These are phyloP conservation scores for Pseudozyma flocculosa DNA, from an alignment of 1,284 basidiomycete genomes.

Conservation along the genomic window DNA sequence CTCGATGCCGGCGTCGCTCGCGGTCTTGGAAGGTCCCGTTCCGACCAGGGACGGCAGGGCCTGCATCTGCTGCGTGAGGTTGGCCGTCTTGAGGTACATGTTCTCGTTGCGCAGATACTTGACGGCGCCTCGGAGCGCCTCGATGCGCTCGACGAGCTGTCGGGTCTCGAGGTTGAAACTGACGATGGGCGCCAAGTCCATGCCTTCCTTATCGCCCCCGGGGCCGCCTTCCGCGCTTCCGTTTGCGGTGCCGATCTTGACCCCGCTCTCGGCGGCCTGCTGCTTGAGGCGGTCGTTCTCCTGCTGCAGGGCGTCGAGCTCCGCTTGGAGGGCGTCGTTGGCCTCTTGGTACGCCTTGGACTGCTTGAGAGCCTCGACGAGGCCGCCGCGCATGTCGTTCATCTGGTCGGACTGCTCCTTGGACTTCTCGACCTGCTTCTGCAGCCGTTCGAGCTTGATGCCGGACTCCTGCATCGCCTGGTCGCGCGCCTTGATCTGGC, in stretches of 20 bases:
- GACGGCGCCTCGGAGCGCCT: conserved; percentile 83
- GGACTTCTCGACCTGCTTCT: conserved; percentile 82
- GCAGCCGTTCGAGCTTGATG: conserved; percentile 93
- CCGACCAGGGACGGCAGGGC: conserved; percentile 62
- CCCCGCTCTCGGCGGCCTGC: conserved; percentile 44
- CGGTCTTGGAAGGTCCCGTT: background rate
- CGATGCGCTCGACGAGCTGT: conserved; percentile 66
- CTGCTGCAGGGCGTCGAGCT: conserved; percentile 80
- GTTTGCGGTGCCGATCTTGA: background rate
- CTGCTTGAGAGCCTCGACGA: conserved; percentile 78
- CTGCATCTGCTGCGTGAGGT: conserved; percentile 78
- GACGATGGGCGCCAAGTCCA: conserved; percentile 5
- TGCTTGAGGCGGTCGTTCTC: conserved; percentile 81
- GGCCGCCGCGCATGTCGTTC: conserved; percentile 74
- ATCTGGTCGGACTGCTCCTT: conserved; percentile 82
- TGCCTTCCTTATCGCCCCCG: background rate
- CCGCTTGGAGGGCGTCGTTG: conserved; percentile 85
- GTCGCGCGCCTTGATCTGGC: conserved; percentile 73
- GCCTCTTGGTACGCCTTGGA: conserved; percentile 87
- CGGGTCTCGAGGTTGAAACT: conserved; percentile 32
- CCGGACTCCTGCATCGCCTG: conserved; percentile 82
- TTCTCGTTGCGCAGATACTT: conserved; percentile 89
- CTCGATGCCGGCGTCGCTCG: background rate
- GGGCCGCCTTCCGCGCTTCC: conserved; percentile 4
- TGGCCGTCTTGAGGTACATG: conserved; percentile 83